Conservation (phyloP, 202 grass and related monocot species). For the Saccharum hybrid region DNA sequence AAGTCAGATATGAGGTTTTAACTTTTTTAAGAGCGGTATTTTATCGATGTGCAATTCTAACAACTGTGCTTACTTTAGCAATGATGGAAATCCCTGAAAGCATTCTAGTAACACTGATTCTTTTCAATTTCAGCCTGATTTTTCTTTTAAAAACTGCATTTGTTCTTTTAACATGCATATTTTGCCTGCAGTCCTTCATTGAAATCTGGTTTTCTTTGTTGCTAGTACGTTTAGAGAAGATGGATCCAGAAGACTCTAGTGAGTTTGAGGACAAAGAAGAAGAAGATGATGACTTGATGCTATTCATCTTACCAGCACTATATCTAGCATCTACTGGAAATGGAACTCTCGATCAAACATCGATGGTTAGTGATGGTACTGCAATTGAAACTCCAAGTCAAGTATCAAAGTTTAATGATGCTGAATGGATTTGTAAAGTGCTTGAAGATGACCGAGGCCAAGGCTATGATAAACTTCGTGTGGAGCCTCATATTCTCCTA, state of each 20-base stretch:
- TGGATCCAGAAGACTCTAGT: slow-evolving; percentile 44
- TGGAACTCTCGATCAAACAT: background rate
- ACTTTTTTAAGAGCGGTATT: background rate
- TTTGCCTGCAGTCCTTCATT: background rate
- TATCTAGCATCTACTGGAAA: slow-evolving; percentile 31
- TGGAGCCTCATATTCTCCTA: slow-evolving; percentile 46
- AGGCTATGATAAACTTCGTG: slow-evolving; percentile 46
- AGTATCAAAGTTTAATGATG: background rate
- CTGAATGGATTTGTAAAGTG: slow-evolving; percentile 45
- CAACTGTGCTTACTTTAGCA: background rate
- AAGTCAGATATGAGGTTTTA: background rate
- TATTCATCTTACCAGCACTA: slow-evolving; percentile 50
- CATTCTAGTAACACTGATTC: background rate
- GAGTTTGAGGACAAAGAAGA: slow-evolving; percentile 40
- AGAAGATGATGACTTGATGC: slow-evolving; percentile 55
- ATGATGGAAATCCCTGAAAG: background rate
- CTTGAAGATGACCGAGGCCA: slow-evolving; percentile 51
- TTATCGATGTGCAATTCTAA: background rate
- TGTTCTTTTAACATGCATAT: background rate
- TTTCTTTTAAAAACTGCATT: background rate
- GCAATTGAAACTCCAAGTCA: background rate
- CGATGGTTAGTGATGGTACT: background rate
- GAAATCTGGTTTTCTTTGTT: slow-evolving; percentile 7
- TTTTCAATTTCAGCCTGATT: background rate
- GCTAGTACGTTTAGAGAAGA: slow-evolving; percentile 16